Evolutionary conservation across 306 rosid species (phyloP).

Genomic region (Canavalia ensiformis): DNA sequence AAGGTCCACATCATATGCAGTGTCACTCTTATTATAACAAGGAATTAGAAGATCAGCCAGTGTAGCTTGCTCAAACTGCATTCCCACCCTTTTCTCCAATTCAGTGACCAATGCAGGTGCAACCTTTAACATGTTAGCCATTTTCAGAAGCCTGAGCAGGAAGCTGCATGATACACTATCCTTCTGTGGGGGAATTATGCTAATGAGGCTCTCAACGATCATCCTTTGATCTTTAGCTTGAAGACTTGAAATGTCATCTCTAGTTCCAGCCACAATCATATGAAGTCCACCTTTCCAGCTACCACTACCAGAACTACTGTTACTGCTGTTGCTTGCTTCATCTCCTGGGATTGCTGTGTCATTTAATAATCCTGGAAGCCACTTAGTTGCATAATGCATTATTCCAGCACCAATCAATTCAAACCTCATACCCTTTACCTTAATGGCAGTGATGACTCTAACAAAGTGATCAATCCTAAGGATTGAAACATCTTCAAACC

Average conservation of each 20-base stretch:
- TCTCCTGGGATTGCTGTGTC: slow-evolving; percentile 57
- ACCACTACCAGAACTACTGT: slow-evolving; percentile 53
- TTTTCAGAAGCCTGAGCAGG: slow-evolving; percentile 84
- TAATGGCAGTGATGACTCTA: slow-evolving; percentile 91
- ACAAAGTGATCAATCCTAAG: slow-evolving; percentile 97
- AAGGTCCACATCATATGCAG: slow-evolving; percentile 89
- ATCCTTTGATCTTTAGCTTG: slow-evolving; percentile 87
- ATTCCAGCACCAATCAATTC: slow-evolving; percentile 87
- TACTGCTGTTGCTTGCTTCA: slow-evolving; percentile 69
- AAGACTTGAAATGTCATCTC: slow-evolving; percentile 64
- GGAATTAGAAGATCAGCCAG: slow-evolving; percentile 84
- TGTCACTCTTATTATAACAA: slow-evolving; percentile 69
- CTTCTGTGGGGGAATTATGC: slow-evolving; percentile 95
- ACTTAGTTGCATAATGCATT: slow-evolving; percentile 81
- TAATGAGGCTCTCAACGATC: slow-evolving; percentile 93
- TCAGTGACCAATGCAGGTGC: slow-evolving; percentile 90
- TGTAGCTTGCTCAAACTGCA: slow-evolving; percentile 97
- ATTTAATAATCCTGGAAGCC: slow-evolving; percentile 79
- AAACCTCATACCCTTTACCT: slow-evolving; percentile 92
- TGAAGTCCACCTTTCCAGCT: slow-evolving; percentile 84
- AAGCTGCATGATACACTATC: slow-evolving; percentile 95
- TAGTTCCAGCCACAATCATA: slow-evolving; percentile 71
- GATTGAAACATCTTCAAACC: slow-evolving; percentile 96
- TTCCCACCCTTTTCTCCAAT: slow-evolving; percentile 93
- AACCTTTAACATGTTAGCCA: slow-evolving; percentile 91